Evolutionary conservation across 2,329 filamentous ascomycete genomes (phyloP).

Genomic region (Trichoderma harzianum): DNA sequence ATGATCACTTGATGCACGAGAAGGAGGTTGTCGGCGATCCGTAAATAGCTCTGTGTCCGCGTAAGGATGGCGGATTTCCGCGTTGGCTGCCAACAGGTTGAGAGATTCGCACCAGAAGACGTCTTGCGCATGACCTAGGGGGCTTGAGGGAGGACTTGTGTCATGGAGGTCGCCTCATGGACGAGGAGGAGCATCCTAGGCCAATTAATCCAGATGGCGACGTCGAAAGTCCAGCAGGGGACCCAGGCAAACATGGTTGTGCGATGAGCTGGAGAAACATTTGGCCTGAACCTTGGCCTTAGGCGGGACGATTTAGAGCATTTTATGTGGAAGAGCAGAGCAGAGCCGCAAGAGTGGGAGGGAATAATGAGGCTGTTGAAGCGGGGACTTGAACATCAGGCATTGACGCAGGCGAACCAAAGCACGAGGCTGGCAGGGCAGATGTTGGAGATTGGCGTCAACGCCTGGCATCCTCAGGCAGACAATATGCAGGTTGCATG

Average conservation of each 20-base stretch:
- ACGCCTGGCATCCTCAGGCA: conserved; percentile 23
- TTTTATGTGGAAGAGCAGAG: not conserved
- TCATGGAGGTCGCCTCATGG: not conserved
- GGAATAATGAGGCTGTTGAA: not conserved
- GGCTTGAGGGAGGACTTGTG: not conserved
- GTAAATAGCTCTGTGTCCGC: conserved; percentile 1
- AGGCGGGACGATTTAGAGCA: not conserved
- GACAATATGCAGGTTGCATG: not conserved
- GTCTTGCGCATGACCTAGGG: not conserved
- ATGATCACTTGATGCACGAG: conserved; percentile 2
- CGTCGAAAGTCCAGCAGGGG: not conserved
- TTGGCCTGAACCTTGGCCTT: not conserved
- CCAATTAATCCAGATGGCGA: not conserved
- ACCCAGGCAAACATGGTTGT: not conserved
- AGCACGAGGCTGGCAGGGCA: conserved; percentile 14
- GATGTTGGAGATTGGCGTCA: conserved; percentile 17
- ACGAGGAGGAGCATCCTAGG: not conserved
- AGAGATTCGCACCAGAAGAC: not conserved
- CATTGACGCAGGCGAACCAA: conserved; percentile 14
- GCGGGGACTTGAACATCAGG: conserved; percentile 10
- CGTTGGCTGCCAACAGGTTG: not conserved
- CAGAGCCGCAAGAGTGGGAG: not conserved
- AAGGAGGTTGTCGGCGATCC: not conserved
- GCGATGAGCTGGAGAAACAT: not conserved
- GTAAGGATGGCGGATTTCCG: not conserved